These are phyloP conservation scores for Smithsoniella earleae DNA, from an alignment of 163 green algal species.

Conservation along the genomic window DNA sequence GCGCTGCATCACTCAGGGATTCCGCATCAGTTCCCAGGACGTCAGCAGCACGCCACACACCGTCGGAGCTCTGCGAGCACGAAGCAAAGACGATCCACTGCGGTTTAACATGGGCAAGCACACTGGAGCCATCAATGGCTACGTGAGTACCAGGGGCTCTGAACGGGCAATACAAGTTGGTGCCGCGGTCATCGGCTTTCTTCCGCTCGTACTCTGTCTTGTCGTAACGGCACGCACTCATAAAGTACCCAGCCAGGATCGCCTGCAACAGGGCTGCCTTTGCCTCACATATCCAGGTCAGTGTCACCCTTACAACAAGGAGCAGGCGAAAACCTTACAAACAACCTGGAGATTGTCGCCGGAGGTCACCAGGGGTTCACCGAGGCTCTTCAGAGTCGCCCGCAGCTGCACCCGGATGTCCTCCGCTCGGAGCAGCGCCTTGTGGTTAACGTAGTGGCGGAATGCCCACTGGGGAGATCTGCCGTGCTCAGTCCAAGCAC, in stretches of 20 bases:
- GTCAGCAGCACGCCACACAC: not conserved
- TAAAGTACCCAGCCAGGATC: slow-evolving; percentile 61
- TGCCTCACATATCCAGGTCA: not conserved
- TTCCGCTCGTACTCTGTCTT: slow-evolving; percentile 43
- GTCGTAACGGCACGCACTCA: slow-evolving; percentile 59
- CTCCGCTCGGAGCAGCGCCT: slow-evolving; percentile 57
- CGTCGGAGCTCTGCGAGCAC: slow-evolving; percentile 4
- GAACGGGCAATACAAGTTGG: slow-evolving; percentile 21
- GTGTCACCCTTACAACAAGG: not conserved
- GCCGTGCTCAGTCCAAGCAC: slow-evolving; percentile 55
- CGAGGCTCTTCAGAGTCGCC: slow-evolving; percentile 40
- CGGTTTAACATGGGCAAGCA: slow-evolving; percentile 32
- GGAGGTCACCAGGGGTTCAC: slow-evolving; percentile 33
- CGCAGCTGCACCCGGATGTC: slow-evolving; percentile 61
- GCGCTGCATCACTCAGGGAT: not conserved
- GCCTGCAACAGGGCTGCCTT: slow-evolving; percentile 15
- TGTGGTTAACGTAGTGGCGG: slow-evolving; percentile 61
- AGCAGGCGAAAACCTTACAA: slow-evolving; percentile 34
- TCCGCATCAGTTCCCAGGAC: slow-evolving; percentile 17
- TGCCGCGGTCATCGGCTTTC: slow-evolving; percentile 32
- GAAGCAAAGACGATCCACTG: slow-evolving; percentile 27
- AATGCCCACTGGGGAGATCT: slow-evolving; percentile 41
- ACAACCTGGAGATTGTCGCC: slow-evolving; percentile 36
- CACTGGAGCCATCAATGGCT: slow-evolving; percentile 32
- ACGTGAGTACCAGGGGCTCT: not conserved